A percentile compares a stretch with the other conserved stretches of the same genome.
Evolutionary conservation across 805 yeast genomes (phyloP).

Genomic region (Yamadazyma endophytica): DNA sequence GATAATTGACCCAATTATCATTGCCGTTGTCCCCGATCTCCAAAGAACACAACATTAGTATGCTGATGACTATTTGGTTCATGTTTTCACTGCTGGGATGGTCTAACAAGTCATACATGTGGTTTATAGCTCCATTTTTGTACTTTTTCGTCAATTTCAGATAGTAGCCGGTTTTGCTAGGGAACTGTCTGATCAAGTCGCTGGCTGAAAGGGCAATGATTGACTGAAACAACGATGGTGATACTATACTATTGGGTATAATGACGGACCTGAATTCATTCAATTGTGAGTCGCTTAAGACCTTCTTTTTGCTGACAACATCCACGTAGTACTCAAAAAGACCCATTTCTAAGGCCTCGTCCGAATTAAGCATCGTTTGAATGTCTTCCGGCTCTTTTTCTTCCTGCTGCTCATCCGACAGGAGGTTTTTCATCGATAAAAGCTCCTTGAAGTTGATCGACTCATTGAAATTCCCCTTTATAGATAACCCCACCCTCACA

Average conservation of each 20-base stretch:
- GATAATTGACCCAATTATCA: conserved; percentile 22
- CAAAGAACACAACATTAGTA: conserved; percentile 23
- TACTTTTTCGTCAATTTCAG: conserved; percentile 11
- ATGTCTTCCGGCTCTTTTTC: neutral
- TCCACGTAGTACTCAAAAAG: conserved; percentile 17
- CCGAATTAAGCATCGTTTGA: neutral
- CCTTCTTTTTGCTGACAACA: conserved; percentile 17
- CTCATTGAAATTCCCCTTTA: conserved; percentile 10
- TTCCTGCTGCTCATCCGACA: neutral
- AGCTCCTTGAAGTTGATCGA: conserved; percentile 1
- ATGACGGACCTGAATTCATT: conserved; percentile 22
- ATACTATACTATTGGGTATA: conserved; percentile 19
- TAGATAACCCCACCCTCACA: conserved; percentile 8
- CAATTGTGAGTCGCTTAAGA: conserved; percentile 14
- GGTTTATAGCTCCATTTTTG: conserved; percentile 24
- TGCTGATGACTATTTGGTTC: conserved; percentile 22
- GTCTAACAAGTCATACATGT: conserved; percentile 21
- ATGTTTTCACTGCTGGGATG: conserved; percentile 14
- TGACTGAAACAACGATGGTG: conserved; percentile 15
- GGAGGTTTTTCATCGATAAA: conserved; percentile 1
- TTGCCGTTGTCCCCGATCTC: conserved; percentile 24
- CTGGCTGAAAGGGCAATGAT: conserved; percentile 19
- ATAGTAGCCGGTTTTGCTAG: conserved; percentile 3
- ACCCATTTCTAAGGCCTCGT: conserved; percentile 6
- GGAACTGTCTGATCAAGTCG: conserved; percentile 15